Base-by-base conservation (phyloP, 495 filamentous ascomycete genomes). In the Lepidopterella palustris region DNA sequence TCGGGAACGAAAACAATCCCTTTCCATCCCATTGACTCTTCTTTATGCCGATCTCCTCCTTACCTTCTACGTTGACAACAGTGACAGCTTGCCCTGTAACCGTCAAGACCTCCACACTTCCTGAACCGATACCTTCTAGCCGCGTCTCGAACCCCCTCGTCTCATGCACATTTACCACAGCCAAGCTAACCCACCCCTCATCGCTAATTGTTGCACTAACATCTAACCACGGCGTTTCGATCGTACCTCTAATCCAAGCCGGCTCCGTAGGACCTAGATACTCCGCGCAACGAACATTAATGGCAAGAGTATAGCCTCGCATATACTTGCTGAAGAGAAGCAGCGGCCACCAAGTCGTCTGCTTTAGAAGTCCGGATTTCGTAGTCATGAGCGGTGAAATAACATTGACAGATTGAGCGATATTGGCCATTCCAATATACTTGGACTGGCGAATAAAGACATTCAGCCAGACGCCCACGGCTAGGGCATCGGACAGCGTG, bases 311-410 rank as follows among this genome's bases (percentile, higher is more conserved):
- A 69, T 78, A 78, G 5, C 87, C 88, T 25, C 85, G 81, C 88
- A 90, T 91, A 64, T 84, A 90, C 61, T 77, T 78, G 63, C 80
- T 82, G 64, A 87, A 90, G 20, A 90, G 75, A 61, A 82, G 78
- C 57, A 89, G 76, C 11, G 87, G 88, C 84, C 86, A 90, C 83
- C 85, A 90, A 9, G 84, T 90, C 1, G 84, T 82, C 75, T 91
- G 87, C 76, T 85, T 86, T 5, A 83, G 70, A 26, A 90, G 73
- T 4, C 86, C 85, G 11, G 74, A 66, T 31, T 75, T 68, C 0
- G 76, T 84, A 0, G 88, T 90, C 84, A 89, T 87, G 20, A 91
- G 76, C 1, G 86, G 88, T 26, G 81, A 82, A 63, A 90, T 90
- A 31, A 90, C 87, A 68, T 90, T 90, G 32, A 91, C 85, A 57